These are phyloP conservation scores for Dactylella cylindrospora DNA, from an alignment of 2,329 filamentous ascomycete species.

Conservation along the genomic window DNA sequence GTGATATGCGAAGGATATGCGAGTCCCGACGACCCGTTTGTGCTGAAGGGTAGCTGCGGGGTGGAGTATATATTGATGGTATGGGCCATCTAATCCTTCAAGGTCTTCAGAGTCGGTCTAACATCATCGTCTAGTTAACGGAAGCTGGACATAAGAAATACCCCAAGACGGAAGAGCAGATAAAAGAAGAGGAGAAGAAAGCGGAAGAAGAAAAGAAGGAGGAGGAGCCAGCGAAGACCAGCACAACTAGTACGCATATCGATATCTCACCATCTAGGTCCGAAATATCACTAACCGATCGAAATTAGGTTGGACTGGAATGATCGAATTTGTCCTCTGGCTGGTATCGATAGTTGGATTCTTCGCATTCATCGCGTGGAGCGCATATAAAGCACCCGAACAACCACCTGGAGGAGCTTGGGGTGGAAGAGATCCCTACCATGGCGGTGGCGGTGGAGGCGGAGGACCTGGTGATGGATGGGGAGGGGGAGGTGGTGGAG, in stretches of 20 bases:
- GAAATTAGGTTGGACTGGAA: slow-evolving; percentile 21
- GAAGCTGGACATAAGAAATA: slow-evolving; percentile 42
- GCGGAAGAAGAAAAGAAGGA: slow-evolving; percentile 18
- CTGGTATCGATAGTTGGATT: slow-evolving; percentile 32
- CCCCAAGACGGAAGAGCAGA: slow-evolving; percentile 25
- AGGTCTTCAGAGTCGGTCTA: too few species aligned
- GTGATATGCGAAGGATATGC: slow-evolving; percentile 90
- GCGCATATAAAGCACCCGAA: slow-evolving; percentile 28
- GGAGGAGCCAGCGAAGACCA: slow-evolving; percentile 17
- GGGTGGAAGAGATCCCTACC: not conserved
- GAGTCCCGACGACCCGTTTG: slow-evolving; percentile 72
- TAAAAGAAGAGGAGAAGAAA: slow-evolving; percentile 22
- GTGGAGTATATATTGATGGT: slow-evolving; percentile 69
- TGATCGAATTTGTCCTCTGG: slow-evolving; percentile 39
- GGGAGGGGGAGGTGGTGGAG: slow-evolving; percentile 33
- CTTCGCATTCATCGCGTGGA: slow-evolving; percentile 37
- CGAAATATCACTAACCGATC: not conserved
- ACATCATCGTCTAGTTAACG: slow-evolving; percentile 13
- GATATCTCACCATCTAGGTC: not conserved
- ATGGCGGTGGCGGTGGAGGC: slow-evolving; percentile 18
- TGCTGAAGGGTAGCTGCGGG: slow-evolving; percentile 85
- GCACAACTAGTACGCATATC: not conserved
- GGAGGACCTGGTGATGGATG: slow-evolving; percentile 34
- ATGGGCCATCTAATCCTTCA: too few species aligned
- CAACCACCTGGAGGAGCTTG: slow-evolving; percentile 19